phyloP scores from a whole-genome alignment of 495 filamentous ascomycete genomes.

The Aspergillus affinis region DNA sequence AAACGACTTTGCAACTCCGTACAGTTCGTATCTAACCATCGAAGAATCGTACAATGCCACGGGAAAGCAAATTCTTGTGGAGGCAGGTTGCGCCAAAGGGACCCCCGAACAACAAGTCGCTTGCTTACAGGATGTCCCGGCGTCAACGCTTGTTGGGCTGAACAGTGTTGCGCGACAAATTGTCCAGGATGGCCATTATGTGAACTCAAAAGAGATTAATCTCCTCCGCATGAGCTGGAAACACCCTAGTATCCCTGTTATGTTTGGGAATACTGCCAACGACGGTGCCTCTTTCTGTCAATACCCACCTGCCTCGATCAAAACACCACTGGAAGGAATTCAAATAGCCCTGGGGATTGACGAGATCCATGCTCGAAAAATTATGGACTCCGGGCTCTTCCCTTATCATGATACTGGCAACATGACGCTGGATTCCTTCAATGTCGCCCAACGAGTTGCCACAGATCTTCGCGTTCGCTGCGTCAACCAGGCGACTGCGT shows the following conservation, averaged over 20 bases:
- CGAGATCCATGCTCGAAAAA: constrained; percentile 30
- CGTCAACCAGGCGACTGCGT: constrained; percentile 46
- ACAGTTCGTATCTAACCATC: constrained; percentile 41
- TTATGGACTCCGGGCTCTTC: constrained; percentile 42
- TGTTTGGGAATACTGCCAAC: constrained; percentile 39
- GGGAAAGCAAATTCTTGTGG: constrained; percentile 36
- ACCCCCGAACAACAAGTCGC: constrained; percentile 32
- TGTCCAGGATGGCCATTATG: constrained; percentile 43
- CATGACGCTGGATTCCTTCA: constrained; percentile 43
- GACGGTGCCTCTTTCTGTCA: constrained; percentile 43
- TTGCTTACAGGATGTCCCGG: constrained; percentile 37
- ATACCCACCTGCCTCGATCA: constrained; percentile 34
- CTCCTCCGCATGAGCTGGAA: constrained; percentile 29
- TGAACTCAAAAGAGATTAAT: constrained; percentile 39
- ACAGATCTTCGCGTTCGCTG: constrained; percentile 47
- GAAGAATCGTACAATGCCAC: constrained; percentile 34
- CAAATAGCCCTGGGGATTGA: constrained; percentile 34
- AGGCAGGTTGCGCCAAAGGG: constrained; percentile 34
- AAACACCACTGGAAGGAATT: constrained; percentile 31
- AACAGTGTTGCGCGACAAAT: constrained; percentile 40
- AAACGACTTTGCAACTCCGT: constrained; percentile 39
- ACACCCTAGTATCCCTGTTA: constrained; percentile 38
- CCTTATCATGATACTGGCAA: constrained; percentile 40
- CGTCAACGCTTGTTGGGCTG: constrained; percentile 27
- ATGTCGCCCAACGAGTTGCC: constrained; percentile 39